Base-by-base conservation (phyloP, 352 stramenopile genomes). In the Globisporangium lucens region DNA sequence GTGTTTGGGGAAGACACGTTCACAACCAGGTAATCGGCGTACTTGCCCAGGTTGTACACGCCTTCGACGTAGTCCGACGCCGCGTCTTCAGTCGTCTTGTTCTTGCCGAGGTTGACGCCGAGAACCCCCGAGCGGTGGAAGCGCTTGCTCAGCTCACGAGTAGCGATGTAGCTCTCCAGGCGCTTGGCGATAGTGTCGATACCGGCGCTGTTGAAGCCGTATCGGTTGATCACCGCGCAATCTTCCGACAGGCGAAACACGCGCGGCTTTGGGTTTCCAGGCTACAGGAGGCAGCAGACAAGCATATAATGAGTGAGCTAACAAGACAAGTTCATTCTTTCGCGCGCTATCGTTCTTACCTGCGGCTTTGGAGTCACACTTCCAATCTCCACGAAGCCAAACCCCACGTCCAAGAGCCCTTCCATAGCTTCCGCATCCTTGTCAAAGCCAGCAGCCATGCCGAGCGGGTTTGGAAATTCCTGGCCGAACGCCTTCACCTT, bases 1-100 rank as follows among this genome's bases (percentile, higher is more conserved):
- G 95, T 99, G 81, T 99, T 99, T 35, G 97, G 97, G 57, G 85
- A 97, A n/a, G 93, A 98, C 38, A 99, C 90, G 70, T 99, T 99
- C 27, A 99, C 94, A 17, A 99, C 97, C 13, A 99, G 69, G 74
- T 99, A 99, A 75, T 99, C 97, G 9, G 93, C 97, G 69, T 93
- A 98, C 46, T 94, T 92, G 59, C 90, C 97, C 0, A 99, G 79
- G 56, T 85, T 76, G 15, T 85, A 65, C 29, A 99, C 98, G 20
- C 96, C 95, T 36, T 77, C 74, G 38, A 94, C 83, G 76, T 99
- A 99, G 75, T 99, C 87, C 0, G 78, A 71, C 2, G 87, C 83
- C 1, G 83, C 83, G 65, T 94, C 85, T 56, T 94, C 82, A 3
- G 85, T 90, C 24, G 81, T 77, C 73, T 99, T 99, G 81, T 99